Evolutionary conservation across 2,329 filamentous ascomycete genomes (phyloP).

Genomic region (Sclerotinia trifoliorum): DNA sequence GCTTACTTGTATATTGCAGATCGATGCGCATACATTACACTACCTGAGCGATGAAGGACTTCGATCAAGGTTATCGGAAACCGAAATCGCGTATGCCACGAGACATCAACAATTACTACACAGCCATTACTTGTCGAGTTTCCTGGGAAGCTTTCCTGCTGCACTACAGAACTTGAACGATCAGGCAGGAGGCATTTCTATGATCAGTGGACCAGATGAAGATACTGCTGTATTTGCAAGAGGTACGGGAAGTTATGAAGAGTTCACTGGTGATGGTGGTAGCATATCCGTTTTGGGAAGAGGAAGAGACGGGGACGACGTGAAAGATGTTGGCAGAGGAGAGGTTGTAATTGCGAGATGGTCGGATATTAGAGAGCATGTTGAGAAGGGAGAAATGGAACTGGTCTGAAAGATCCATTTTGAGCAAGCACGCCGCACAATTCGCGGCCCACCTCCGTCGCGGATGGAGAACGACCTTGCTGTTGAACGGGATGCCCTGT

Average conservation of each 20-base stretch:
- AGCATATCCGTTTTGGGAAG: conserved; percentile 78
- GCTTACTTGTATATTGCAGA: conserved; percentile 83
- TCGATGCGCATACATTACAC: conserved; percentile 74
- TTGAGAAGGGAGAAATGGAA: conserved; percentile 27
- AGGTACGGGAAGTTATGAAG: conserved; percentile 59
- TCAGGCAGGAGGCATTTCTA: conserved; percentile 81
- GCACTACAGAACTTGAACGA: conserved; percentile 85
- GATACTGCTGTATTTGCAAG: conserved; percentile 84
- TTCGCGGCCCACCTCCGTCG: too few species aligned
- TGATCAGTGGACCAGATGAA: conserved; percentile 85
- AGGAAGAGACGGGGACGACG: conserved; percentile 63
- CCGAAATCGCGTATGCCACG: conserved; percentile 79
- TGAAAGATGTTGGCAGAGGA: conserved; percentile 49
- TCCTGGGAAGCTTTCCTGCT: conserved; percentile 77
- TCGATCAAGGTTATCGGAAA: conserved; percentile 65
- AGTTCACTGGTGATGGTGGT: conserved; percentile 63
- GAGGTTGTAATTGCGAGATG: conserved; percentile 37
- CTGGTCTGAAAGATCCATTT: conserved; percentile 30
- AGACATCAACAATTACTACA: conserved; percentile 82
- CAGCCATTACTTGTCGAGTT: conserved; percentile 80
- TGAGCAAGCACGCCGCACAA: background rate
- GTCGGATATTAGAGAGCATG: conserved; percentile 42
- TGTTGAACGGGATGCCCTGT: background rate
- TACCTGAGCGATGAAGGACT: conserved; percentile 61
- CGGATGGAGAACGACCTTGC: background rate